phyloP scores from a whole-genome alignment of 805 yeast species.

The Danielozyma ontarioensis region DNA sequence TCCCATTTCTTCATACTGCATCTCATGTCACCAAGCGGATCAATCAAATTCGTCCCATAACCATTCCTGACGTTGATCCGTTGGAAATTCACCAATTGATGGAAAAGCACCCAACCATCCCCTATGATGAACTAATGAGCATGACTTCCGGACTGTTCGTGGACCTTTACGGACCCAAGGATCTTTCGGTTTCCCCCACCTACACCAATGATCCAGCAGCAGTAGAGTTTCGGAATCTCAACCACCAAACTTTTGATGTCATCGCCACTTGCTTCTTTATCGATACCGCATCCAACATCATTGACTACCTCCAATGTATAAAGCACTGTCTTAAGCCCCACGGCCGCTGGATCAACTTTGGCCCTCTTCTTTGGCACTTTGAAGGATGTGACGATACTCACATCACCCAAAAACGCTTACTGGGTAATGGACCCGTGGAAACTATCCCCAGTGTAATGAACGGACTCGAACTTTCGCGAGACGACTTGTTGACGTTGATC shows the following conservation, averaged over 20 bases:
- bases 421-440: conserved; percentile 17
- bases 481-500: conserved; percentile 47
- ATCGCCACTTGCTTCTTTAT: conserved; percentile 55
- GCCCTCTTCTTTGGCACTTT: conserved; percentile 70
- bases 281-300: conserved; percentile 58
- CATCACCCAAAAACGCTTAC: conserved; percentile 12
- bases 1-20: conserved; percentile 52
- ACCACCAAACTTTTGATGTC: conserved; percentile 36
- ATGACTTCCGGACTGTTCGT: conserved; percentile 71
- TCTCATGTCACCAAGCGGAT: conserved; percentile 41
- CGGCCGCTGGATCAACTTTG: conserved; percentile 62
- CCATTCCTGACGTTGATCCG: conserved; percentile 51
- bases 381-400: conserved; percentile 42
- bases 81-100: conserved; percentile 26
- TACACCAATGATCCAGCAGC: conserved; percentile 36
- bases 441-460: conserved; percentile 30
- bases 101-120: conserved; percentile 31
- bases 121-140: conserved; percentile 52
- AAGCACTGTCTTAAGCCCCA: conserved; percentile 37
- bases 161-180: conserved; percentile 57
- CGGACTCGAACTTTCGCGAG: conserved; percentile 58
- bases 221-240: conserved; percentile 35
- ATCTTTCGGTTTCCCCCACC: conserved; percentile 26
- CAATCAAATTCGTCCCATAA: conserved; percentile 47
- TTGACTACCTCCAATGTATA: conserved; percentile 51